A percentile compares a stretch with the other conserved stretches of the same genome.
Evolutionary conservation across 495 filamentous ascomycete species (phyloP).

Genomic region (Margaritispora aquatica): DNA sequence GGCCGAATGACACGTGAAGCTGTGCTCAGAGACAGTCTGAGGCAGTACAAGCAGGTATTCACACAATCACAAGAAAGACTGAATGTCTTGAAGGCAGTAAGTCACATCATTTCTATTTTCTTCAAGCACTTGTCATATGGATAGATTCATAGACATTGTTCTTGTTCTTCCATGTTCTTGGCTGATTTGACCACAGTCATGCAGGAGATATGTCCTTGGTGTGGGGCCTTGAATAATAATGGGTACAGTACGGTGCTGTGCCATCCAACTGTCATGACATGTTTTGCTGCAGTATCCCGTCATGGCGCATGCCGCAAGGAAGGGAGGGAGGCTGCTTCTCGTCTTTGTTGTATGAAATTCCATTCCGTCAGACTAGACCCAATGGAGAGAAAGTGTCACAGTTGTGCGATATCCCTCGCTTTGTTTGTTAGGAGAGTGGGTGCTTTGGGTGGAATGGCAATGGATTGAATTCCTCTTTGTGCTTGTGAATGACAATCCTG

Average conservation of each 20-base stretch:
- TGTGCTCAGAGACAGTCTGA: constrained; percentile 73
- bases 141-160: not conserved
- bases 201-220: constrained; percentile 23
- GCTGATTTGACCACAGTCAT: constrained; percentile 8
- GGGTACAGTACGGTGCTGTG: too few species aligned
- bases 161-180: not conserved
- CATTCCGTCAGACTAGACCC: not conserved
- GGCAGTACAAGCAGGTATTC: constrained; percentile 81
- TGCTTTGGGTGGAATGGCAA: too few species aligned
- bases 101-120: constrained; percentile 6
- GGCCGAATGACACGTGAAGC: constrained; percentile 66
- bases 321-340: not conserved
- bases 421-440: too few species aligned
- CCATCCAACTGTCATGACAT: not conserved
- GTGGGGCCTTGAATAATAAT: constrained; percentile 3
- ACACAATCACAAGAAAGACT: constrained; percentile 68
- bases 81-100: constrained; percentile 55
- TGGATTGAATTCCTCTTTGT: too few species aligned
- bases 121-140: too few species aligned
- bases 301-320: too few species aligned
- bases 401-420: too few species aligned
- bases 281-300: constrained; percentile 1
- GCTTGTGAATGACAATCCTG: too few species aligned
- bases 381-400: not conserved
- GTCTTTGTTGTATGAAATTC: not conserved